Evolutionary conservation across 495 filamentous ascomycete genomes (phyloP), one percentile per base, ranked within the genome.

Genomic region (Daldinia decipiens): DNA sequence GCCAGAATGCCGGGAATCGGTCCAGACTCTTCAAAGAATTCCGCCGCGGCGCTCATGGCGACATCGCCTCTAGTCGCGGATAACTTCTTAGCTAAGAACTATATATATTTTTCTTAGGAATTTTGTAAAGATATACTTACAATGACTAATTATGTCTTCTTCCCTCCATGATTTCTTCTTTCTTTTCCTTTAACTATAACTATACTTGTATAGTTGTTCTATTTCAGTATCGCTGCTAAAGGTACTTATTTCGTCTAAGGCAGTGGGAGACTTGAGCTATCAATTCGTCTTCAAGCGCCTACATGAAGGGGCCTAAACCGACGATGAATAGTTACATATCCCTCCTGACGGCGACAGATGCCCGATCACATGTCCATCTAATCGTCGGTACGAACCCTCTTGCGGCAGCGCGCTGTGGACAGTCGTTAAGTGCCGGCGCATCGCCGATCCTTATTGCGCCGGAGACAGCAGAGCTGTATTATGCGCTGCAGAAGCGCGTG

Each of bases 351-450:
- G 90, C 94, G 8, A 83, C 90, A 64, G 89, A 97, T 74, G 90
- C 86, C 51, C 85, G 88, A 0, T 86, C 84, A 2, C 93, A 97
- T 71, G 80, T 94, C 55, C 95, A 98, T 78, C 82, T 99, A 40
- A 89, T 99, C 52, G 75, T 98, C 55, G 95, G 96, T 36, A 88
- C 91, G 34, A 95, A 92, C 77, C 89, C 95, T 50, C 84, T 99
- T 34, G 96, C 96, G 32, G 90, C 91, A 45, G 88, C 93, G 13
- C 87, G 95, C 58, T 94, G 92, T 76, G 79, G 87, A 19, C 93
- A 91, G 70, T 95, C 93, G 15, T 76, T 97, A 17, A 88, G 92
- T 64, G 90, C 91, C n/a, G 95, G 95, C 77, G 95, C 96, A 68
- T 89, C 84, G 65, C 93, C 96, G 0, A 89, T 93, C 32, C 79